Evolutionary conservation across 75 land plant genomes (phyloP).

Genomic region (Picea glauca): DNA sequence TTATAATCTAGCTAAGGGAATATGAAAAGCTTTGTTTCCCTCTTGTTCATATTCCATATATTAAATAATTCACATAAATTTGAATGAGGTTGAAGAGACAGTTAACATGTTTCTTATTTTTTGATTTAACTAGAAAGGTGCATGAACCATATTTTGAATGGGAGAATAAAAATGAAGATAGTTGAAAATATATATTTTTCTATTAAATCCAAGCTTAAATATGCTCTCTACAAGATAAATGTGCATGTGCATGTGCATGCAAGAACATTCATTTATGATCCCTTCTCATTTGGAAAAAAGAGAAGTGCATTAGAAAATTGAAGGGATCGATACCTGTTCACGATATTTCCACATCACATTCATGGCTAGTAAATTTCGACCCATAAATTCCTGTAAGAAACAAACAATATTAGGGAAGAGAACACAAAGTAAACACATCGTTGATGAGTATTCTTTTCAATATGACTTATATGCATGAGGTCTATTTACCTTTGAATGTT

Average conservation of each 20-base stretch:
- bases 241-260: neutral
- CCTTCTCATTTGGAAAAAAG: neutral
- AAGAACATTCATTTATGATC: too few relatives aligned
- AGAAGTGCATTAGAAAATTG: neutral
- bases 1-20: too few relatives aligned
- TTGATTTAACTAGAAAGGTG: too few relatives aligned
- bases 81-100: too few relatives aligned
- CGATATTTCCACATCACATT: slow-evolving; percentile 99
- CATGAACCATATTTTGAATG: too few relatives aligned
- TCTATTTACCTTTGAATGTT: neutral
- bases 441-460: neutral
- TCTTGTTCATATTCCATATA: too few relatives aligned
- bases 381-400: slow-evolving; percentile 88
- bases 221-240: neutral
- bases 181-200: too few relatives aligned
- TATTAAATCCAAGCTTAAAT: too few relatives aligned
- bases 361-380: slow-evolving; percentile 89
- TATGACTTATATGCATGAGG: neutral
- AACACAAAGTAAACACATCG: neutral
- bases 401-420: neutral
- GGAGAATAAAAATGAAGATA: too few relatives aligned
- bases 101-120: too few relatives aligned
- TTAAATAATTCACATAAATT: too few relatives aligned
- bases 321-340: slow-evolving; percentile 65
- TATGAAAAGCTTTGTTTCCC: too few relatives aligned